Base-by-base conservation (phyloP, 257 asterid species). In the Nicotiana sylvestris region DNA sequence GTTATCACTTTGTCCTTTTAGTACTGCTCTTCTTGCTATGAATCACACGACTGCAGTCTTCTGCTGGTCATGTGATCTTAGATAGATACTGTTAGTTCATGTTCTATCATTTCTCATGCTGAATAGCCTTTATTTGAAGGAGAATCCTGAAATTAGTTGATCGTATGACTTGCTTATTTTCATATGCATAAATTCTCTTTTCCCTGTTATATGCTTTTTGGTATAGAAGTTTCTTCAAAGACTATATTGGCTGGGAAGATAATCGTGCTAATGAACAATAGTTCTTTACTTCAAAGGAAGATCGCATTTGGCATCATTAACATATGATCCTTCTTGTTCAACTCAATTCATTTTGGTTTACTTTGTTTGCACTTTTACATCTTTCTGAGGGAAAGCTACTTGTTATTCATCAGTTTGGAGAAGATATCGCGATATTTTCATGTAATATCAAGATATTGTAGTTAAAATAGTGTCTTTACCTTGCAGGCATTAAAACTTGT, bases 401-500 rank as follows among this genome's bases (percentile, higher is more conserved):
- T 25, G 79, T 74, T 46, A 25, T 46, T 15, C 79, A 49, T 74
- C 62, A 3, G 13, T 17, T 53, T 25, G 61, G 62, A 72, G 61
- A 12, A 57, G 4, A 27, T 46, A 25, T 25, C 37, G 43, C 2
- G 11, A 72, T 46, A n/a, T 69, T 39, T 68, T 69, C 4, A 2
- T 46, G 7, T 37, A 49, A 25, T 74, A 35, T 12, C 39, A 46
- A 46, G 16, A 74, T 46, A 49, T 12, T 5, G 0, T 70, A 25
- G 25, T 49, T 70, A 25, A 1, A 5, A 25, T 7, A 3, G 61
- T 74, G 13, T 49, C 4, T 49, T 70, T 43, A 13, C 79, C 83
- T 81, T 90, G 90, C 94, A 94, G 98, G 98, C 89, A 58, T 94
- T 35, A 94, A 93, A 82, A 94, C 98, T 77, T 56, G 80, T 80